Percentiles rank a stretch among this genome's conserved stretches.
These are phyloP conservation scores for Clarireedia homoeocarpa DNA, from an alignment of 2,329 filamentous ascomycete species.

Conservation along the genomic window DNA sequence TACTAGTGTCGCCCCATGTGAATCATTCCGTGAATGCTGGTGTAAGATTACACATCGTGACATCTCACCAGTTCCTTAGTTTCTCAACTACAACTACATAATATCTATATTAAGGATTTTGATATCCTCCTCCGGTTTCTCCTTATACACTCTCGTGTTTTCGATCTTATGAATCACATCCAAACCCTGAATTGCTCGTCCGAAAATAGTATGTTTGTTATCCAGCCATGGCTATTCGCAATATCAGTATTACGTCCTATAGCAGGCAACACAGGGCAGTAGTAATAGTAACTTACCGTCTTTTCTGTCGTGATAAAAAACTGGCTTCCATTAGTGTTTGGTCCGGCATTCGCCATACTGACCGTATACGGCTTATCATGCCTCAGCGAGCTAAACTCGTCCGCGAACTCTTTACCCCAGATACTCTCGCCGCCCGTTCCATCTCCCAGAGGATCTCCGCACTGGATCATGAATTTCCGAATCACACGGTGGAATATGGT, in stretches of 20 bases:
- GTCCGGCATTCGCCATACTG: conserved; percentile 96
- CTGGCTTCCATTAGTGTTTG: conserved; percentile 90
- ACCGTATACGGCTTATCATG: conserved; percentile 96
- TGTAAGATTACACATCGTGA: too few species aligned
- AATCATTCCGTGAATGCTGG: too few species aligned
- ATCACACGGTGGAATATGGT: conserved; percentile 97
- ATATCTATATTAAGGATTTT: conserved; percentile 81
- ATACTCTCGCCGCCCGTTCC: conserved; percentile 87
- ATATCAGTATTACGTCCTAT: conserved; percentile 10
- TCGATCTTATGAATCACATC: conserved; percentile 97
- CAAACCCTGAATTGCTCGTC: conserved; percentile 78
- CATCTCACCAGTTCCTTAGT: background rate
- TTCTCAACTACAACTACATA: conserved; percentile 18
- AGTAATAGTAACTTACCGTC: conserved; percentile 49
- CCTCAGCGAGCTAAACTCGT: conserved; percentile 84
- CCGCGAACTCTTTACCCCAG: conserved; percentile 86
- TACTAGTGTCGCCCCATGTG: too few species aligned
- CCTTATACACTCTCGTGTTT: conserved; percentile 74
- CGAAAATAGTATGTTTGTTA: conserved; percentile 94
- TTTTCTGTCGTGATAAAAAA: conserved; percentile 99
- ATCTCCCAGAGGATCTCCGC: conserved; percentile 78
- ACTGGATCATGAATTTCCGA: conserved; percentile 95
- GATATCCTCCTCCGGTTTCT: conserved; percentile 94
- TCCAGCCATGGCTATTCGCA: conserved; percentile 72
- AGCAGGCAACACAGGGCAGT: background rate